Conservation (phyloP, 306 rosid genomes). For the Cucumis melo region DNA sequence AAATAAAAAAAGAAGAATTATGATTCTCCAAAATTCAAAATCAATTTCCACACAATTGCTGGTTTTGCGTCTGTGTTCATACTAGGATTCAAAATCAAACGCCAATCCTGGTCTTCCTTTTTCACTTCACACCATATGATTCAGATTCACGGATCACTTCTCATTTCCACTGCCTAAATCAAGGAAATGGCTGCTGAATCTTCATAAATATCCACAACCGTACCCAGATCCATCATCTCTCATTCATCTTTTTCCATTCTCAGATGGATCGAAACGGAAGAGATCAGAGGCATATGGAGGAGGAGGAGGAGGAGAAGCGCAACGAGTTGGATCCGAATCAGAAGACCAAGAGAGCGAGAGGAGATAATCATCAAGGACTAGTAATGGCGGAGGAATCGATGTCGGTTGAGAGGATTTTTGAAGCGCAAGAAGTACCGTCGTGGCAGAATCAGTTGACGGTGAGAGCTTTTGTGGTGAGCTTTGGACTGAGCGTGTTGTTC, state of each 20-base stretch:
- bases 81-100: not conserved
- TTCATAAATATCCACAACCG: not conserved
- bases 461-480: slow-evolving; percentile 5
- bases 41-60: not conserved
- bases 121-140: not conserved
- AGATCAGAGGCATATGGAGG: not conserved
- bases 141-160: not conserved
- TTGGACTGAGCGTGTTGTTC: slow-evolving; percentile 11
- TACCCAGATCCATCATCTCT: not conserved
- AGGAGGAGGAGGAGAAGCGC: not conserved
- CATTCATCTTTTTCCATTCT: not conserved
- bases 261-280: not conserved
- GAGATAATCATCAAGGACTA: not conserved
- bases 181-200: not conserved
- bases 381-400: not conserved
- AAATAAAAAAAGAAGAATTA: too few relatives aligned
- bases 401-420: not conserved
- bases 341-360: not conserved
- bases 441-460: slow-evolving; percentile 8
- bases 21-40: not conserved
- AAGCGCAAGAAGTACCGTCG: slow-evolving; percentile 2
- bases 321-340: not conserved
- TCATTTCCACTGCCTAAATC: not conserved
- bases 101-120: not conserved
- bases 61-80: not conserved